Conservation (phyloP, 1,139 yeast species). For the Suhomyces choctaworum region DNA sequence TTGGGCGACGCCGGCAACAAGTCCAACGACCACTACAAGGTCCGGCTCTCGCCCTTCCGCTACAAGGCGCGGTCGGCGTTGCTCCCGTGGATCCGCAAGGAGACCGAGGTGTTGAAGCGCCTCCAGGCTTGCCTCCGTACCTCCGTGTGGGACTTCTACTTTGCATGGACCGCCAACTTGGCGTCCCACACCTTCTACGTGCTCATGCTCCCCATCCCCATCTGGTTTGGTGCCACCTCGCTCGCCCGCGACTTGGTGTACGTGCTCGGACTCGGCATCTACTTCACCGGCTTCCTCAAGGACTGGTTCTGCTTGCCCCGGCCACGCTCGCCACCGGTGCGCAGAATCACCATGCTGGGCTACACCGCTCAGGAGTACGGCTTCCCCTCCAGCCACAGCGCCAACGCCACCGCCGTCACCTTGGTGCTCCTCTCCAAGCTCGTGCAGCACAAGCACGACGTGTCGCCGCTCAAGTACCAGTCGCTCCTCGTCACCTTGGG, state of each 20-base stretch:
- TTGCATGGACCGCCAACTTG: slow-evolving; percentile 85
- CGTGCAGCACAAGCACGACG: slow-evolving; percentile 17
- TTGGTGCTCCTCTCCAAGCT: slow-evolving; percentile 42
- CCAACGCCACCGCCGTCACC: slow-evolving; percentile 85
- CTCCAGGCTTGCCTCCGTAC: slow-evolving; percentile 57
- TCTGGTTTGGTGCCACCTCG: slow-evolving; percentile 74
- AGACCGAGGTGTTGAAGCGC: slow-evolving; percentile 59
- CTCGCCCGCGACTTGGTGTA: slow-evolving; percentile 70
- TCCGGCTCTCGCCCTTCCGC: slow-evolving; percentile 58
- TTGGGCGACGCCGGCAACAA: slow-evolving; percentile 70
- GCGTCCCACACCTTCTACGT: slow-evolving; percentile 96
- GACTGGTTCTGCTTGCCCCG: slow-evolving; percentile 89
- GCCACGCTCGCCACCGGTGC: slow-evolving; percentile 89
- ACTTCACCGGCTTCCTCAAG: slow-evolving; percentile 71
- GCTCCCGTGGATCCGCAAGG: slow-evolving; percentile 62
- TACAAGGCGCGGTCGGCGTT: slow-evolving; percentile 56
- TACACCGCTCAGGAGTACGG: slow-evolving; percentile 94
- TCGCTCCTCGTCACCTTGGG: slow-evolving; percentile 20
- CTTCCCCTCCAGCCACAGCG: slow-evolving; percentile 89
- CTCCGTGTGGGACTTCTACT: slow-evolving; percentile 66
- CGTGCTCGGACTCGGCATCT: slow-evolving; percentile 84
- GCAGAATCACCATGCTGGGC: slow-evolving; percentile 83
- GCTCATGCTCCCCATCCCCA: slow-evolving; percentile 78
- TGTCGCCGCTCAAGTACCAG: slow-evolving; percentile 9
- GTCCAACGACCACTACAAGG: slow-evolving; percentile 63